Evolutionary conservation across 179 eudicot species (phyloP), one percentile per base, ranked within the genome.

Genomic region (Pouteria campechiana): DNA sequence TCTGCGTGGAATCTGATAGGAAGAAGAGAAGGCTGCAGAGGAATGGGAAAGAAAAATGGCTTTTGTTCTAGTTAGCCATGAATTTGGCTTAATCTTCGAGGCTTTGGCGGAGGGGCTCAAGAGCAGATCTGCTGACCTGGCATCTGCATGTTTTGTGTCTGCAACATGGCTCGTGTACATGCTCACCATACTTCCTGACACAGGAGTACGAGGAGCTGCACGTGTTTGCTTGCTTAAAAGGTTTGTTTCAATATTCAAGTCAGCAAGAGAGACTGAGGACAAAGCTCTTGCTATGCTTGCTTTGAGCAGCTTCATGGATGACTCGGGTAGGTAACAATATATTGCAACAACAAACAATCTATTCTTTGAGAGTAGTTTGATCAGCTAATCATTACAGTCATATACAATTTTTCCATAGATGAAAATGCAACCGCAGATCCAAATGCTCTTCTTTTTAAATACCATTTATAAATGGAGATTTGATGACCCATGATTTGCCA

Each of bases 111-210:
- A 63, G 55, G 78, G 74, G 35, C 37, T 72, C 41, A 72, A 59
- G 41, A 72, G 78, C 44, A 72, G 59, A 63, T 32, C 55, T 16
- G 70, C 65, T 22, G 68, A 72, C 25, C 48, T 72, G 22, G 42
- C 31, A 22, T 58, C 78, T 3, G 54, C 65, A 20, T 72, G 78
- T 41, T 72, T 67, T 50, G 52, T 64, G 25, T 46, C 73, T 3
- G 64, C 78, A 6, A 57, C 70, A 34, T 72, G 78, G 78, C 78
- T 72, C n/a, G 57, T 72, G 32, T 46, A 72, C 48, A 67, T 67
- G 74, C 70, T 72, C 13, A 50, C 65, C 3, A 11, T 55, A 47
- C 70, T 72, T 45, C 78, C 78, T 9, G 78, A 72, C 52, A 72
- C 74, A 4, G 78, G 74, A 7, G 33, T 67, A 29, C 37, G 44